phyloP scores from a whole-genome alignment of 768 basidiomycete species.

The Xerocomus spinulosus region DNA sequence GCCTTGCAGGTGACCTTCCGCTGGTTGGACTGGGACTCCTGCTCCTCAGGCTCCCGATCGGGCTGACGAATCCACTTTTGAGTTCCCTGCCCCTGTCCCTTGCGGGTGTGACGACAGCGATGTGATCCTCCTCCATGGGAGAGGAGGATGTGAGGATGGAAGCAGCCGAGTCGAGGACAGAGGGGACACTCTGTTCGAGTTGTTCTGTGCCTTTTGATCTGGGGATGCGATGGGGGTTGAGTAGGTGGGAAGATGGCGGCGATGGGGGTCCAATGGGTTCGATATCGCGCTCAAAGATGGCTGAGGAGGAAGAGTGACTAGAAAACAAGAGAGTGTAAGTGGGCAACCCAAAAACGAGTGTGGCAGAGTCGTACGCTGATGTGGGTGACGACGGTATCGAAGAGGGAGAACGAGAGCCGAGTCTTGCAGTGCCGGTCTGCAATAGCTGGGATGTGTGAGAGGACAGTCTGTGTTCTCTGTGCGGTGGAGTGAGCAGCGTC shows the following conservation, averaged over 20 bases:
- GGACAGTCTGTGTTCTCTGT: conserved; percentile 37
- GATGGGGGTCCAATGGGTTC: conserved; percentile 48
- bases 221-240: conserved; percentile 70
- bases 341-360: conserved; percentile 1
- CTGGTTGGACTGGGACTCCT: conserved; percentile 61
- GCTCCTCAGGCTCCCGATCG: conserved; percentile 59
- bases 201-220: conserved; percentile 69
- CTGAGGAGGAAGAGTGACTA: conserved; percentile 73
- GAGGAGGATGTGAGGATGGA: conserved; percentile 52
- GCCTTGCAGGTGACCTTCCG: conserved; percentile 31
- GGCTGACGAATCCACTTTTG: conserved; percentile 59
- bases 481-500: conserved; percentile 38
- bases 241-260: conserved; percentile 36
- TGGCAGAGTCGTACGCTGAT: conserved; percentile 53
- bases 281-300: conserved; percentile 91
- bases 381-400: conserved; percentile 79
- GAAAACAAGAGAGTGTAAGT: conserved; percentile 8
- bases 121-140: conserved; percentile 48
- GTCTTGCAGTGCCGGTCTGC: conserved; percentile 36
- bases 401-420: conserved; percentile 63
- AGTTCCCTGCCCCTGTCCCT: conserved; percentile 30
- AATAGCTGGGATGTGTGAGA: conserved; percentile 47
- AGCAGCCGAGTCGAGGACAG: conserved; percentile 81
- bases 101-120: conserved; percentile 60
- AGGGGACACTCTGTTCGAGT: conserved; percentile 76